phyloP scores from a whole-genome alignment of 306 rosid genomes.

The Castanea mollissima region DNA sequence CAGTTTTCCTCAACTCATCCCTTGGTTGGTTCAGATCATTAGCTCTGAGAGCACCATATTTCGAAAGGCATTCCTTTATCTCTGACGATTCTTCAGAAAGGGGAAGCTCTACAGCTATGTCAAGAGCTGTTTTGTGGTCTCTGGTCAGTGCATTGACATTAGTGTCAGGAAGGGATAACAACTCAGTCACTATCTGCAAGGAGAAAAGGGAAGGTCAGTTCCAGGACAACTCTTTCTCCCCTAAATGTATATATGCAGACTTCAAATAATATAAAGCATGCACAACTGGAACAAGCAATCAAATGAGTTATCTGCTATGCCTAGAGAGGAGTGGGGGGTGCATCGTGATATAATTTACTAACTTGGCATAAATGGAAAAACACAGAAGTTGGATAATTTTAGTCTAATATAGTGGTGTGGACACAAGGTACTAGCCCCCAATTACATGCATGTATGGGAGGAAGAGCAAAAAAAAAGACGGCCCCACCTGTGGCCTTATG shows the following conservation, averaged over 20 bases:
- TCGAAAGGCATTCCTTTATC: conserved; percentile 64
- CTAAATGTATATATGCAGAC: background rate
- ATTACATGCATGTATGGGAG: no score
- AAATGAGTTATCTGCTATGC: background rate
- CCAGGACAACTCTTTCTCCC: background rate
- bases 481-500: no score
- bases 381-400: background rate
- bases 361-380: background rate
- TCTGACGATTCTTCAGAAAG: conserved; percentile 84
- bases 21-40: conserved; percentile 99
- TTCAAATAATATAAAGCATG: background rate
- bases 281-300: background rate
- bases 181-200: conserved; percentile 83
- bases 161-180: conserved; percentile 76
- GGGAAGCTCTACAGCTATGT: conserved; percentile 89
- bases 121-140: conserved; percentile 97
- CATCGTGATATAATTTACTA: background rate
- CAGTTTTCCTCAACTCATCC: conserved; percentile 93
- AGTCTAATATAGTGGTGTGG: background rate
- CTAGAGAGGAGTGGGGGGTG: background rate
- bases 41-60: conserved; percentile 73
- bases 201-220: conserved; percentile 20
- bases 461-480: no score
- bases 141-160: conserved; percentile 91
- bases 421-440: no score